These are phyloP conservation scores for Venturia carpophila DNA, from an alignment of 2,329 filamentous ascomycete species.

Conservation along the genomic window DNA sequence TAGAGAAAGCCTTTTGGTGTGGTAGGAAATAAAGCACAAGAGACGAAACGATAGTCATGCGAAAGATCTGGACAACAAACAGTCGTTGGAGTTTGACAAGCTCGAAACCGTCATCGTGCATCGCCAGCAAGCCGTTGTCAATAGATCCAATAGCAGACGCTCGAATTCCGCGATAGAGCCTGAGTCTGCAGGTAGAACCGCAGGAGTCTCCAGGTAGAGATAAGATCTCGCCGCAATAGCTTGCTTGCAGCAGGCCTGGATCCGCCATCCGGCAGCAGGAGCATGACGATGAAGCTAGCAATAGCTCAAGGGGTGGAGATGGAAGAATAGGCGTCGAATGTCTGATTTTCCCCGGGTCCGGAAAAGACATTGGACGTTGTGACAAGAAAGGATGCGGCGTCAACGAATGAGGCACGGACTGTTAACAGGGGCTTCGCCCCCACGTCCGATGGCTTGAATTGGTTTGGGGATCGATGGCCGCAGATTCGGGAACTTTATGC, in stretches of 20 bases:
- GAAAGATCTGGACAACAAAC: not conserved
- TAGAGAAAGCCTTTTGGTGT: not conserved
- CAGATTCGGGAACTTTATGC: not conserved
- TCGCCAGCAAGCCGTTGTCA: not conserved
- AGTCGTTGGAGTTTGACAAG: not conserved
- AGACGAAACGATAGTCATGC: not conserved
- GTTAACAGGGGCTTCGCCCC: too few relatives aligned
- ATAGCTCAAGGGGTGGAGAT: not conserved
- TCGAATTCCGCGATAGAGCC: not conserved
- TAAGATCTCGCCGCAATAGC: not conserved
- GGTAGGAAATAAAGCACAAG: not conserved
- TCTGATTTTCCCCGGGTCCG: not conserved
- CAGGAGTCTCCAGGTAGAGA: not conserved
- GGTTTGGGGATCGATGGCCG: not conserved
- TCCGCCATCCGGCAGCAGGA: not conserved
- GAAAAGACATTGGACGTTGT: not conserved
- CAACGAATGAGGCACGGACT: too few relatives aligned
- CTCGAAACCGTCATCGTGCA: not conserved
- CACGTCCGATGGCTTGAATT: not conserved
- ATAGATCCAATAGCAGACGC: not conserved
- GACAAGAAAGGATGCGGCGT: not conserved
- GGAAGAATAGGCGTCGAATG: not conserved
- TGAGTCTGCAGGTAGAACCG: not conserved
- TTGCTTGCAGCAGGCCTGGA: not conserved
- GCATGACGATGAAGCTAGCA: not conserved